Conservation (phyloP, 495 filamentous ascomycete genomes). For the Neurospora pannonica region DNA sequence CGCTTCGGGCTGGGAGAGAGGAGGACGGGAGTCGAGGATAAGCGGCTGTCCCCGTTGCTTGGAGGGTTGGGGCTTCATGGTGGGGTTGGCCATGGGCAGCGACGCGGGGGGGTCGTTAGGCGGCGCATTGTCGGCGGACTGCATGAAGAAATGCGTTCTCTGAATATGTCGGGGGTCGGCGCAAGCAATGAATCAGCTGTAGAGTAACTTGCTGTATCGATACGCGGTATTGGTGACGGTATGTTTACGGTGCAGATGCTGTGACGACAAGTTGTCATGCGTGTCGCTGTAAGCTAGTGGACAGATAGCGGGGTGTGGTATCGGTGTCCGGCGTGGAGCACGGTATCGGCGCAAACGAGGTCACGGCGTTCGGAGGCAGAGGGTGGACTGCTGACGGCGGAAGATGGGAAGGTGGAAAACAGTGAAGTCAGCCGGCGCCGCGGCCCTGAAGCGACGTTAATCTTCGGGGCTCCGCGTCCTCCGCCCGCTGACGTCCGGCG, state of each 20-base stretch:
- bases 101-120: constrained; percentile 30
- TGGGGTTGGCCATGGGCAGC: constrained; percentile 31
- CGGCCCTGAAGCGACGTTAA: neutral
- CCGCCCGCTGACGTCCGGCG: neutral
- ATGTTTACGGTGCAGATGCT: neutral
- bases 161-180: neutral
- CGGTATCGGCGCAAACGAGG: neutral
- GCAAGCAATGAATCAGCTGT: constrained; percentile 1
- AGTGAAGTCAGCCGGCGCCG: neutral
- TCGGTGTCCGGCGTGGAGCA: neutral
- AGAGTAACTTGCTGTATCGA: neutral
- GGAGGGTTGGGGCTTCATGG: constrained; percentile 20
- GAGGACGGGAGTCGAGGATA: constrained; percentile 18
- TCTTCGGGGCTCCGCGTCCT: neutral
- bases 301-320: neutral
- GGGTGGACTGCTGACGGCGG: neutral
- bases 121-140: constrained; percentile 33
- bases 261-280: neutral
- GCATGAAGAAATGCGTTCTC: constrained; percentile 25
- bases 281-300: neutral
- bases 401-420: neutral
- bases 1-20: constrained; percentile 33
- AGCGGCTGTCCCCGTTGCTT: constrained; percentile 26
- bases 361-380: neutral
- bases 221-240: neutral